Evolutionary conservation across 2,329 filamentous ascomycete genomes (phyloP), one percentile per base, ranked within the genome.

Genomic region (Ophioceras dolichostomum): DNA sequence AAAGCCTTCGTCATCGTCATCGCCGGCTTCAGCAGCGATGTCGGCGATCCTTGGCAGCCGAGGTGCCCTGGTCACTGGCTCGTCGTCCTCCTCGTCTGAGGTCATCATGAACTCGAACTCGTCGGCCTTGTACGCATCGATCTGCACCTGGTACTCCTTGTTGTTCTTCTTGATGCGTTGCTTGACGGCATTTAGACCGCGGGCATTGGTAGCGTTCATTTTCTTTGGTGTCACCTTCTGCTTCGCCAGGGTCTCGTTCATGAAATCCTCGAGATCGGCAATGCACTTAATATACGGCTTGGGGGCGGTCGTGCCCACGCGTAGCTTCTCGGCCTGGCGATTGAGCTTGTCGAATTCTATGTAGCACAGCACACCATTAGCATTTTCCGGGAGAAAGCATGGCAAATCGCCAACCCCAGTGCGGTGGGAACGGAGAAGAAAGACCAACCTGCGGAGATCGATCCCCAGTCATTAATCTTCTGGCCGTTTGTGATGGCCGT

Each of bases 161-260:
- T 89, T 94, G 66, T 89, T 89, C 76, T 95, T 96, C 76, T 89
- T 88, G 68, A 98, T 86, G 66, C 88, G 88, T 62, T 98, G 91
- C 67, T 95, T 94, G 55, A 96, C 84, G 44, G 88, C 86, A 60
- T 96, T 98, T 54, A 98, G 75, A 53, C 88, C 87, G 64, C 87
- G 85, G 47, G 87, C 83, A 57, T 89, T 93, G 55, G 81, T 91
- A 44, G 88, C 87, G 66, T 94, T 98, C 88, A 96, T 94, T 74
- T 95, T 96, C 77, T 95, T 95, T 45, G 81, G 78, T 3, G 84
- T 83, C 49, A 93, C 83, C 70, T 98, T 98, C 58, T 94, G 85
- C 73, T 95, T 95, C 52, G 87, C 78, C 47, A 94, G 75, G 18
- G 88, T 80, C 68, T 98, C 93, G 57, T 88, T 88, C 72, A 95